These are phyloP conservation scores for Tolypocladium amazonense DNA, from an alignment of 2,329 filamentous ascomycete genomes.

Conservation along the genomic window DNA sequence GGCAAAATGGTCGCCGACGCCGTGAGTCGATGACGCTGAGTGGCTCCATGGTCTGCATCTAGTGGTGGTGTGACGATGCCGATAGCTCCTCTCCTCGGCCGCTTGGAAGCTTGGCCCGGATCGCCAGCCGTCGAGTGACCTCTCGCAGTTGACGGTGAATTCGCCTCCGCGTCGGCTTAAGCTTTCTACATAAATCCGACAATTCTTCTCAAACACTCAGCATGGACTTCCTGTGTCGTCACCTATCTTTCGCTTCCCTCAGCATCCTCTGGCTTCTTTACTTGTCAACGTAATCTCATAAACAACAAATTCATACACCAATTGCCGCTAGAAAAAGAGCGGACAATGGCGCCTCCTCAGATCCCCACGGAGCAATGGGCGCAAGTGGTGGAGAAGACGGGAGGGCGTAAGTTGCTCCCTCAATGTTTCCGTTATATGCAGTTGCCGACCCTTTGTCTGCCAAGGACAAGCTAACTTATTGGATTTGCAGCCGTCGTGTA, in stretches of 20 bases:
- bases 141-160: background rate
- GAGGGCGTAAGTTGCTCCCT: conserved; percentile 43
- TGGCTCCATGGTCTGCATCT: background rate
- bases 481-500: conserved; percentile 46
- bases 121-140: background rate
- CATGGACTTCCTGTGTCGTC: background rate
- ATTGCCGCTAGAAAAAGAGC: background rate
- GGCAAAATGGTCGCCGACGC: background rate
- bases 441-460: background rate
- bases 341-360: conserved; percentile 21
- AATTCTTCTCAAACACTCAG: background rate
- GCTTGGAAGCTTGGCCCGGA: background rate
- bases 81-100: background rate
- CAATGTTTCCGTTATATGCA: background rate
- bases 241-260: background rate
- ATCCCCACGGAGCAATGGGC: conserved; percentile 85
- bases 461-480: background rate
- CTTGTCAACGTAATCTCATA: background rate
- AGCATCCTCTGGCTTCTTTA: background rate
- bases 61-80: background rate
- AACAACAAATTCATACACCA: background rate
- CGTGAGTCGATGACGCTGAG: background rate
- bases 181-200: background rate
- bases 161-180: background rate
- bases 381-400: conserved; percentile 76